A percentile compares a stretch with the other conserved stretches of the same genome.
These are phyloP conservation scores for Vaccinium macrocarpon DNA, from an alignment of 148 eudicot genomes.

Conservation along the genomic window DNA sequence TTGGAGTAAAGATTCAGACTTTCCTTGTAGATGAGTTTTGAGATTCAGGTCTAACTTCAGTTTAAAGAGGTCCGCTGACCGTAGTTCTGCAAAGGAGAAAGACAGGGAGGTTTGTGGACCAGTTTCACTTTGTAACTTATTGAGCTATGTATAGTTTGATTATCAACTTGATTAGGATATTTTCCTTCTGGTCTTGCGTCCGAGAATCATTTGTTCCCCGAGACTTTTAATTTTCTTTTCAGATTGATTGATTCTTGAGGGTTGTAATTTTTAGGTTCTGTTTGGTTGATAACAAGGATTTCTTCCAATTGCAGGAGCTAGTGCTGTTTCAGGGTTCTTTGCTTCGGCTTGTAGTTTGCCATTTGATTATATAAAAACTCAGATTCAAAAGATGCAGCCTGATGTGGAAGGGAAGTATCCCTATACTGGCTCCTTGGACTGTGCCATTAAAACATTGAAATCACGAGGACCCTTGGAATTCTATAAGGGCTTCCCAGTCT, in stretches of 20 bases:
- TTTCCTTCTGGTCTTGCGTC: background rate
- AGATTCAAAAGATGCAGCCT: constrained; percentile 57
- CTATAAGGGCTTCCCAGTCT: constrained; percentile 51
- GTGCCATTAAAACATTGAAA: constrained; percentile 44
- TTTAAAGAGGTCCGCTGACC: background rate
- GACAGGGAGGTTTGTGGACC: background rate
- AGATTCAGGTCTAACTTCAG: background rate
- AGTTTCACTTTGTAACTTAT: background rate
- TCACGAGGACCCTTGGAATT: constrained; percentile 47
- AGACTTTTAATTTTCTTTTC: background rate
- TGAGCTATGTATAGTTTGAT: background rate
- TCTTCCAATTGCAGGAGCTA: constrained; percentile 34
- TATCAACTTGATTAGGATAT: background rate
- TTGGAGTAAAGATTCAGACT: background rate
- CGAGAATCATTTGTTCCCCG: background rate
- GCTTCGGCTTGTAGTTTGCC: constrained; percentile 59
- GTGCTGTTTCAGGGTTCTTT: constrained; percentile 48
- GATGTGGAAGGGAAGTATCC: constrained; percentile 48
- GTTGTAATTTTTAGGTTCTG: background rate
- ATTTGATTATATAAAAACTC: constrained; percentile 48
- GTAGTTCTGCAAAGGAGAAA: background rate
- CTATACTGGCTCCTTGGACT: constrained; percentile 45
- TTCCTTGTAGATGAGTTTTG: background rate
- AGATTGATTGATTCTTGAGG: background rate
- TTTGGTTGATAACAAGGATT: background rate